These are phyloP conservation scores for Noccaea bulbosa DNA, from an alignment of 345 rosid genomes.

Conservation along the genomic window DNA sequence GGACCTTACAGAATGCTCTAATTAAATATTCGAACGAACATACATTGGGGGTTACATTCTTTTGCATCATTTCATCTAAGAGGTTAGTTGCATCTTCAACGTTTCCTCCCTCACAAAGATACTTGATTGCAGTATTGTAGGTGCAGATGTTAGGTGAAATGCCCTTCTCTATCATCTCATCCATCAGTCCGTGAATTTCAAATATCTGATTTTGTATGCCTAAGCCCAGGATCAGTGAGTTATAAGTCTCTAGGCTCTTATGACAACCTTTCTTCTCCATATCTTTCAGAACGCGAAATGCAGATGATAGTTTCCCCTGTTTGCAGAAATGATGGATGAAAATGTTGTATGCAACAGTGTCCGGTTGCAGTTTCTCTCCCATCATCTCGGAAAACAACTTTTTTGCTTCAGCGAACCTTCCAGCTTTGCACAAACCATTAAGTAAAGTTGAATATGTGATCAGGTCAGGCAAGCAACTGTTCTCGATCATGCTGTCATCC, in stretches of 20 bases:
- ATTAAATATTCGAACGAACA: constrained; percentile 71
- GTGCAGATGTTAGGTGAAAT: constrained; percentile 79
- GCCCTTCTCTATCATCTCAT: constrained; percentile 95
- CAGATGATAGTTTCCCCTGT: constrained; percentile 88
- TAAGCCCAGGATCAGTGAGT: constrained; percentile 79
- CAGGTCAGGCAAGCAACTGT: constrained; percentile 76
- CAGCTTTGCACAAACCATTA: constrained; percentile 76
- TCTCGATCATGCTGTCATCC: constrained; percentile 59
- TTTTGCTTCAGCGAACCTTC: constrained; percentile 84
- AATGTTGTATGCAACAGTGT: constrained; percentile 68
- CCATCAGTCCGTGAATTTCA: constrained; percentile 87
- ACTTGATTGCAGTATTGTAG: constrained; percentile 72
- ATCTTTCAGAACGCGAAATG: constrained; percentile 92
- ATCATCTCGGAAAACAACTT: constrained; percentile 76
- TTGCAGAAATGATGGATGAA: constrained; percentile 81
- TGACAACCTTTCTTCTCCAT: constrained; percentile 91
- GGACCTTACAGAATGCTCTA: constrained; percentile 72
- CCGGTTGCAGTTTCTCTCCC: constrained; percentile 73
- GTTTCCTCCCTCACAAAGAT: constrained; percentile 81
- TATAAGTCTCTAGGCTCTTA: constrained; percentile 82
- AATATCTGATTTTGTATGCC: constrained; percentile 81
- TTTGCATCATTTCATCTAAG: constrained; percentile 85
- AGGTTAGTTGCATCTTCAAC: constrained; percentile 74
- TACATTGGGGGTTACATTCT: constrained; percentile 71
- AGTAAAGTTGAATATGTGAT: constrained; percentile 79